Evolutionary conservation across 2,329 filamentous ascomycete species (phyloP).

Genomic region (Scytalidium sp.): DNA sequence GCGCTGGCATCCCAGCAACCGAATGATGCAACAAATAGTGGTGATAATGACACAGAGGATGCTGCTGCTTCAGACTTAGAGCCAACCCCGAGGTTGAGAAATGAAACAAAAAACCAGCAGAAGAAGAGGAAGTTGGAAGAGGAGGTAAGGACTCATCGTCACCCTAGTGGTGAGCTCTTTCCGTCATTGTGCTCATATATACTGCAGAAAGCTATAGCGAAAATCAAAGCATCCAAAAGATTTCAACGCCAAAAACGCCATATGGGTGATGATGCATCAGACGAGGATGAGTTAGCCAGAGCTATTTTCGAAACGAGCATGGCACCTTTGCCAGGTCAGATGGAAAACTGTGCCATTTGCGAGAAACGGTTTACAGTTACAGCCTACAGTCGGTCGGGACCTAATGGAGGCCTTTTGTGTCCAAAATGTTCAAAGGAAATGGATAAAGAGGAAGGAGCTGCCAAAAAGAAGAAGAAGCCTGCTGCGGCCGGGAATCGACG

Average conservation of each 20-base stretch:
- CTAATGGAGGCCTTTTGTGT: slow-evolving; percentile 84
- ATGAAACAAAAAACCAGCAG: slow-evolving; percentile 25
- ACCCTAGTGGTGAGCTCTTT: slow-evolving; percentile 18
- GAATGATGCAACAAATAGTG: slow-evolving; percentile 38
- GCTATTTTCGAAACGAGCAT: slow-evolving; percentile 45
- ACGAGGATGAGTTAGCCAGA: slow-evolving; percentile 45
- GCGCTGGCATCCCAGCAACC: slow-evolving; percentile 31
- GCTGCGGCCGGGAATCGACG: slow-evolving; percentile 48
- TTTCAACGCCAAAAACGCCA: slow-evolving; percentile 47
- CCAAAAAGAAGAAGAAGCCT: slow-evolving; percentile 55
- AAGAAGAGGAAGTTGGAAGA: slow-evolving; percentile 34
- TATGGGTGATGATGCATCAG: slow-evolving; percentile 40
- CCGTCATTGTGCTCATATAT: slow-evolving; percentile 8
- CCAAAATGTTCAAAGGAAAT: slow-evolving; percentile 74
- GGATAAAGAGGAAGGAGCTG: slow-evolving; percentile 61
- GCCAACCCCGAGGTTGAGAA: slow-evolving; percentile 21
- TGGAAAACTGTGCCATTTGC: slow-evolving; percentile 84
- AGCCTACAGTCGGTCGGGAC: slow-evolving; percentile 77
- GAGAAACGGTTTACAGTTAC: slow-evolving; percentile 90
- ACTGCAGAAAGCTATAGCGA: slow-evolving; percentile 50
- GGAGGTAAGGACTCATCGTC: slow-evolving; percentile 29
- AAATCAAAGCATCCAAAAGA: slow-evolving; percentile 59
- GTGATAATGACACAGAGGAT: slow-evolving; percentile 39
- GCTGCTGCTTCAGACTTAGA: slow-evolving; percentile 22
- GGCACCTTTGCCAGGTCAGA: slow-evolving; percentile 59